Evolutionary conservation across 352 stramenopile genomes (phyloP).

Genomic region (Pythium chondricola): DNA sequence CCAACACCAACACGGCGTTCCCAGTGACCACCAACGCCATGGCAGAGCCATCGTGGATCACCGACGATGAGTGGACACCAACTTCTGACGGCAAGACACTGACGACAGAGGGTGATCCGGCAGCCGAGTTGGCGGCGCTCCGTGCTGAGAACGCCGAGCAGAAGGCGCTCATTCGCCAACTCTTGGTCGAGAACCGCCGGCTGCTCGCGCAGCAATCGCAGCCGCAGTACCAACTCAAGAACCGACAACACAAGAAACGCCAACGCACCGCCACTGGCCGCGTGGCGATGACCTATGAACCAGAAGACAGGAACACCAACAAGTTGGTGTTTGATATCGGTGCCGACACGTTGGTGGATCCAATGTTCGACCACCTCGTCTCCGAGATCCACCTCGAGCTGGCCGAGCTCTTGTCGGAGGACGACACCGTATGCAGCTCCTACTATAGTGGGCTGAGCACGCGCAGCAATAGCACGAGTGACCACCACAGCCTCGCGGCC

Average conservation of each 20-base stretch:
- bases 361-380: constrained; percentile 12
- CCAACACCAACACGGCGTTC: constrained; percentile 1
- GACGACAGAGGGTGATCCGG: background rate
- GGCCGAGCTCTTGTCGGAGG: constrained; percentile 6
- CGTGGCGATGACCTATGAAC: background rate
- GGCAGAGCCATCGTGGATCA: background rate
- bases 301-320: background rate
- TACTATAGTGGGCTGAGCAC: background rate
- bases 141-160: constrained; percentile 14
- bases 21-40: background rate
- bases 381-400: constrained; percentile 9
- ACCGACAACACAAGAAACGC: background rate
- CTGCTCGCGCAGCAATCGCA: constrained; percentile 3
- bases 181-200: constrained; percentile 10
- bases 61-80: background rate
- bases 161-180: constrained; percentile 8
- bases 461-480: background rate
- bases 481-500: too few species aligned
- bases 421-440: background rate
- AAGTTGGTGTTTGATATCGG: constrained; percentile 2
- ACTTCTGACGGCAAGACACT: background rate
- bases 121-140: background rate
- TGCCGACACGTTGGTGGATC: constrained; percentile 12
- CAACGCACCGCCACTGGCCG: background rate
- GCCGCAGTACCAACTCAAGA: background rate